Conservation (phyloP, 129 eudicot genomes). For the Sambucus nigra region DNA sequence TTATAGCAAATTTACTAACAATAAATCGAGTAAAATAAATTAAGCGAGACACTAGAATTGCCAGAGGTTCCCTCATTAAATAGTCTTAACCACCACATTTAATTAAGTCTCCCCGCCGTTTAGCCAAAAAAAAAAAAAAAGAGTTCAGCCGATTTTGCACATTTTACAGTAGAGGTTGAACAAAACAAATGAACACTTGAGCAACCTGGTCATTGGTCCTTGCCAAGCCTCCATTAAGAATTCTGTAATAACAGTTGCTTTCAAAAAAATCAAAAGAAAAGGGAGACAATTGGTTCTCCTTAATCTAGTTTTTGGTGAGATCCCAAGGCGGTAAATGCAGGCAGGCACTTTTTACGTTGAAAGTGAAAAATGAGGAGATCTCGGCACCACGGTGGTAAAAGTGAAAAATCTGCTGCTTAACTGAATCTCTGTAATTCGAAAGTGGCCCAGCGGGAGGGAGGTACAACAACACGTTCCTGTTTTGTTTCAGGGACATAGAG, state of each 20-base stretch:
- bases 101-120: too few relatives aligned
- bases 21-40: too few relatives aligned
- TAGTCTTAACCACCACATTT: too few relatives aligned
- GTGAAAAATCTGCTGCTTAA: neutral
- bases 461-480: conserved; percentile 34
- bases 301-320: neutral
- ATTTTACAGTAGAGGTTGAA: too few relatives aligned
- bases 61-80: too few relatives aligned
- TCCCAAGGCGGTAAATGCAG: neutral
- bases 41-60: too few relatives aligned
- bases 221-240: neutral
- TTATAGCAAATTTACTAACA: too few relatives aligned
- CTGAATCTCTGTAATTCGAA: conserved; percentile 23
- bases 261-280: neutral
- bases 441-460: conserved; percentile 59
- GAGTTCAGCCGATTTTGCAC: too few relatives aligned
- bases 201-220: neutral
- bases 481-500: conserved; percentile 28
- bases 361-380: neutral
- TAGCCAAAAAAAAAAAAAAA: too few relatives aligned
- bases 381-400: neutral
- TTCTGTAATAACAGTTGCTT: neutral
- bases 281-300: neutral
- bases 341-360: neutral
- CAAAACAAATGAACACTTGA: neutral